Percentiles rank a stretch among this genome's conserved stretches.
These are phyloP conservation scores for Capsella rubella DNA, from an alignment of 441 rosid species.

Conservation along the genomic window DNA sequence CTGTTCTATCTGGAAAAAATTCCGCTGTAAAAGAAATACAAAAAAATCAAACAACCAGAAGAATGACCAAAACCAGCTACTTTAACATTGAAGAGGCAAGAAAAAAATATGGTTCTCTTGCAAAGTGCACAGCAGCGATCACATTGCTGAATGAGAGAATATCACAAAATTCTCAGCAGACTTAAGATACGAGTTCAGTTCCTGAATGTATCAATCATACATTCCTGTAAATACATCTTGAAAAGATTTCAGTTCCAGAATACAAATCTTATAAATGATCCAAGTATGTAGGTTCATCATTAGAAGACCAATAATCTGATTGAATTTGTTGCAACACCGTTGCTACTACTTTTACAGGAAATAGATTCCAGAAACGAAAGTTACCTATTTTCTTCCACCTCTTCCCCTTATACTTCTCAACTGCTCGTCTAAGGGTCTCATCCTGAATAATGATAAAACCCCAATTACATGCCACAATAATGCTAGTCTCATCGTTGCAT, in stretches of 20 bases:
- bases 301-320: not conserved
- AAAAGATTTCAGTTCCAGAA: not conserved
- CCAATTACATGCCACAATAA: slow-evolving; percentile 23
- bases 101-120: not conserved
- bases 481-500: not conserved
- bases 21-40: slow-evolving; percentile 67
- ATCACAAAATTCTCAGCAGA: not conserved
- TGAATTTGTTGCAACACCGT: not conserved
- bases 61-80: slow-evolving; percentile 3
- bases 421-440: slow-evolving; percentile 87
- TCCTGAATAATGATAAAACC: slow-evolving; percentile 59
- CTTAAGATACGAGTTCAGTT: not conserved
- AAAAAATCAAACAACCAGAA: slow-evolving; percentile 7
- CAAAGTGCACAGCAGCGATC: slow-evolving; percentile 2
- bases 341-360: not conserved
- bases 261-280: not conserved
- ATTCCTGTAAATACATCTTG: not conserved
- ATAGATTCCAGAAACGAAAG: slow-evolving; percentile 19
- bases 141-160: not conserved
- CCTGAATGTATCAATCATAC: not conserved
- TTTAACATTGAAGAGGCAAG: slow-evolving; percentile 3
- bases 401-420: slow-evolving; percentile 77
- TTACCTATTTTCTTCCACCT: slow-evolving; percentile 96
- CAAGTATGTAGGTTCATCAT: slow-evolving; percentile 6
- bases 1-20: slow-evolving; percentile 86